Conservation (phyloP, 495 filamentous ascomycete genomes). For the Xylaria longipes region DNA sequence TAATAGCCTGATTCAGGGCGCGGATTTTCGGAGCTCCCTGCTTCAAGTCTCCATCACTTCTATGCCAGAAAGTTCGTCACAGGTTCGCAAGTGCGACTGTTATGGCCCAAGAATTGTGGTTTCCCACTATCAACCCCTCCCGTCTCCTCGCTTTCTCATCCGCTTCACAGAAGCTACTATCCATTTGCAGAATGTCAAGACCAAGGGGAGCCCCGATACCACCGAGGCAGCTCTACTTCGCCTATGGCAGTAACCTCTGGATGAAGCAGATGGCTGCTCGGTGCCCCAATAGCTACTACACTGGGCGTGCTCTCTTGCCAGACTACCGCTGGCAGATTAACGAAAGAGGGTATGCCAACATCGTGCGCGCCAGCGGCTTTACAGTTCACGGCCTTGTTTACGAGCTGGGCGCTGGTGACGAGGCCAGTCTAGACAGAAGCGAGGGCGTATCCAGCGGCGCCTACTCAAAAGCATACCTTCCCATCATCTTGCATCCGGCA, state of each 20-base stretch:
- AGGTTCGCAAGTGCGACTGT: too few species aligned
- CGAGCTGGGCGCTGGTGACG: slow-evolving; percentile 50
- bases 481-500: slow-evolving; percentile 24
- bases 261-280: slow-evolving; percentile 68
- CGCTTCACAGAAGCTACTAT: background rate
- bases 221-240: slow-evolving; percentile 63
- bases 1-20: too few species aligned
- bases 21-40: too few species aligned
- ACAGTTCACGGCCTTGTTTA: slow-evolving; percentile 60
- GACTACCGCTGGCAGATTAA: slow-evolving; percentile 72
- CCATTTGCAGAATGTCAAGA: slow-evolving; percentile 11
- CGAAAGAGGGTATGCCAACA: slow-evolving; percentile 71
- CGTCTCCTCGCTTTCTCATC: background rate
- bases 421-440: slow-evolving; percentile 54
- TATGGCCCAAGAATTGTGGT: too few species aligned
- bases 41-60: too few species aligned
- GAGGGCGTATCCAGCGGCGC: slow-evolving; percentile 67
- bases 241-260: slow-evolving; percentile 77
- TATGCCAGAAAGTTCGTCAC: too few species aligned
- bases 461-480: slow-evolving; percentile 46
- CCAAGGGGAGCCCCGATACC: background rate
- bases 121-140: too few species aligned
- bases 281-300: slow-evolving; percentile 59
- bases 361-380: slow-evolving; percentile 50
- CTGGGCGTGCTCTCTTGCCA: slow-evolving; percentile 56